Percentiles rank a stretch among this genome's conserved stretches.
Evolutionary conservation across 306 rosid genomes (phyloP).

Genomic region (Senna siamea): DNA sequence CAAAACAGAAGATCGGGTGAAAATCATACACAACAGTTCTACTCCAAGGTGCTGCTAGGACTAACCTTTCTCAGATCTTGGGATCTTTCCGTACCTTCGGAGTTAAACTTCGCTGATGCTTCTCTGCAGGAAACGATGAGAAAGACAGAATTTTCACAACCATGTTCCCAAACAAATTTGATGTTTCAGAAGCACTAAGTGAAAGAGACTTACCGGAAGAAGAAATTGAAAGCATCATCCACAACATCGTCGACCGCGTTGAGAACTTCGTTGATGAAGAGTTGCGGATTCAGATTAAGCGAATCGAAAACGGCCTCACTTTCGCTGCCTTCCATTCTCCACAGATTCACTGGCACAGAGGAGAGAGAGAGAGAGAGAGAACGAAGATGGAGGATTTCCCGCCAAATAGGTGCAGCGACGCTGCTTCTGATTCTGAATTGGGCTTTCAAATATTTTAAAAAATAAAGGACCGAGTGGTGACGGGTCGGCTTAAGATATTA

Average conservation of each 20-base stretch:
- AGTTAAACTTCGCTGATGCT: constrained; percentile 56
- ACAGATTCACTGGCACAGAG: not conserved
- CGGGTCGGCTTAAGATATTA: too few species aligned
- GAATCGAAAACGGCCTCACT: constrained; percentile 69
- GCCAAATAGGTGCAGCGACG: constrained; percentile 31
- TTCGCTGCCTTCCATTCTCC: constrained; percentile 63
- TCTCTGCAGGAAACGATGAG: constrained; percentile 50
- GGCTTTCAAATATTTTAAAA: not conserved
- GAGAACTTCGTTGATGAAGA: constrained; percentile 73
- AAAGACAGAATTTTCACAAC: not conserved
- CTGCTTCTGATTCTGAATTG: not conserved
- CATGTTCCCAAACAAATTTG: not conserved
- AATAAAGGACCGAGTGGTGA: not conserved
- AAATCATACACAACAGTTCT: not conserved
- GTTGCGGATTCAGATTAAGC: constrained; percentile 71
- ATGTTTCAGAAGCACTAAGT: not conserved
- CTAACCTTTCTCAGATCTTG: constrained; percentile 63
- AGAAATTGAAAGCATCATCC: constrained; percentile 67
- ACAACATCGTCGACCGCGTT: constrained; percentile 66
- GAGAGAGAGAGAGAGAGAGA: constrained; percentile 9
- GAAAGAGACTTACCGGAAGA: constrained; percentile 49
- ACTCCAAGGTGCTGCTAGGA: not conserved
- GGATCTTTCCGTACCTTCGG: constrained; percentile 57
- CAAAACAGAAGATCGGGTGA: not conserved
- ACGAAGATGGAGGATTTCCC: constrained; percentile 35